Evolutionary conservation across 257 asterid species (phyloP), one percentile per base, ranked within the genome.

Genomic region (Nicotiana attenuata): DNA sequence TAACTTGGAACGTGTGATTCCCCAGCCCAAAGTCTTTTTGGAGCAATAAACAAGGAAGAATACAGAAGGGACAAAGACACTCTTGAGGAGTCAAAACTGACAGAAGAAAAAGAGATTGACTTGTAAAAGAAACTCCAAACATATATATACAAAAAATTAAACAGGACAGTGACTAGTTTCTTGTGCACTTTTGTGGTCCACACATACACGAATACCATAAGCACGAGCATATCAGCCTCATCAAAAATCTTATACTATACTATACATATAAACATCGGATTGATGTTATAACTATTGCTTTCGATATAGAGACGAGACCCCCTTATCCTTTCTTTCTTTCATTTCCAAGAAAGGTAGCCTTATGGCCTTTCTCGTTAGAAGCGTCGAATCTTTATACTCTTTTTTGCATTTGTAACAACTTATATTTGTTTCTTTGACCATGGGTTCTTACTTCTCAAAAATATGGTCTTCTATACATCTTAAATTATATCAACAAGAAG

Each of bases 311-410:
- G 20, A 65, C 17, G 47, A 65, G 79, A 73, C 45, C 17, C 79
- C 79, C 31, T 35, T 67, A 24, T 22, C 16, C 52, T 78, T 55
- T 73, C 82, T 80, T 81, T 85, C 88, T 83, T 86, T 83, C 88
- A 86, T 86, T 86, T 80, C 88, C 86, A 86, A 86, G 86, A 86
- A 86, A 82, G 84, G 83, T 68, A 14, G 79, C 79, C 85, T 22
- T 47, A 52, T 61, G 61, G 78, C 82, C 82, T 81, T 81, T 66
- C 86, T 85, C 85, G 38, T 85, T 53, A 45, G 63, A 80, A 82
- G 80, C 81, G 77, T 65, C 81, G 84, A 85, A 83, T 83, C 82
- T 82, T 81, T 24, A 24, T 78, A 77, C 85, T 47, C 82, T 76
- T 29, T 29, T 28, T 53, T 69, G 35, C 82, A 24, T 57, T 47